Evolutionary conservation across 2,329 filamentous ascomycete genomes (phyloP).

Genomic region (Ophiostoma australiae): DNA sequence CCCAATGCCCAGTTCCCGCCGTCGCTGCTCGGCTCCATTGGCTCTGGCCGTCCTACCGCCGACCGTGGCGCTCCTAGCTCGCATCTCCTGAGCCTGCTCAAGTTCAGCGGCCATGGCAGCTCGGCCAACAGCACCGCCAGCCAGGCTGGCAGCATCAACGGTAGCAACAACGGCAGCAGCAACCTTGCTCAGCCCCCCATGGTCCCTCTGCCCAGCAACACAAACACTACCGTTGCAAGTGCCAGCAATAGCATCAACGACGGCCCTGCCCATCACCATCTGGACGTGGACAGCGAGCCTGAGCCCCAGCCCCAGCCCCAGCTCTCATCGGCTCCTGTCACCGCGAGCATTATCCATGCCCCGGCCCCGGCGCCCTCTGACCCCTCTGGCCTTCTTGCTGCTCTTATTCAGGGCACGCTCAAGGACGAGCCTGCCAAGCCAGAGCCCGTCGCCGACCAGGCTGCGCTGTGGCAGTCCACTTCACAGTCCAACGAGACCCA

Average conservation of each 20-base stretch:
- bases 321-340: conserved; percentile 31
- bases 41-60: conserved; percentile 39
- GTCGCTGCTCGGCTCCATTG: conserved; percentile 46
- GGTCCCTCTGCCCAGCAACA: background rate
- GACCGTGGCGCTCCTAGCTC: conserved; percentile 26
- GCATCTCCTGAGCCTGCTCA: conserved; percentile 55
- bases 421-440: conserved; percentile 39
- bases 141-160: conserved; percentile 12
- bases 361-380: conserved; percentile 54
- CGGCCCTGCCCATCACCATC: conserved; percentile 3
- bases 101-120: conserved; percentile 47
- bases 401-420: conserved; percentile 54
- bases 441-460: conserved; percentile 21
- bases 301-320: conserved; percentile 22
- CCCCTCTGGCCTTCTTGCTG: conserved; percentile 54
- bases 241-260: background rate
- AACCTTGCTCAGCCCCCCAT: conserved; percentile 13
- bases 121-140: conserved; percentile 29
- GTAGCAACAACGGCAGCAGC: conserved; percentile 14
- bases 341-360: conserved; percentile 46
- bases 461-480: conserved; percentile 41
- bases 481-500: conserved; percentile 66
- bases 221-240: conserved; percentile 23
- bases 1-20: conserved; percentile 39
- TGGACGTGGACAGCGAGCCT: conserved; percentile 28